Base-by-base conservation (phyloP, 2,329 filamentous ascomycete species). In the Chaetomiaceae sp. region DNA sequence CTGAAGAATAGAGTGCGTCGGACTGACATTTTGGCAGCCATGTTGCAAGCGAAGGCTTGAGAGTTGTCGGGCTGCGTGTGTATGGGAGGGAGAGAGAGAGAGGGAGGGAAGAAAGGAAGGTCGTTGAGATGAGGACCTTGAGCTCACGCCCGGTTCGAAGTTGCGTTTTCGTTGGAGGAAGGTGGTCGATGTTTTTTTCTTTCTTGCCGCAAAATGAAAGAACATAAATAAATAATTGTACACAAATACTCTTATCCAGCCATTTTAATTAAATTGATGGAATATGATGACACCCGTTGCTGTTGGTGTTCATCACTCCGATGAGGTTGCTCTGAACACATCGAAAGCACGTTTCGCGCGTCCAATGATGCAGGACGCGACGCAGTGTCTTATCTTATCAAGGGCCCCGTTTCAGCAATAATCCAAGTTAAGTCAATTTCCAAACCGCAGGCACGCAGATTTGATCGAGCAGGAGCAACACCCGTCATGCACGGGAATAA, bases 11-110 rank as follows among this genome's bases (percentile, higher is more conserved):
- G 33, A 12, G 43, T 45, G 48, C 30, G 43, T 20, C 39, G 48
- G 31, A 60, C 58, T 62, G 39, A 62, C 60, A 62, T 58, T 50
- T 62, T 62, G 44, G 58, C 47, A 30, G 59, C 55, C 56, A 60
- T 61, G 3, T 42, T 57, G 43, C 12, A 41, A 21, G 13, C 4
- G 5, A 31, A 47, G 39, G n/a, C n/a, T 10, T 17, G 16, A 42
- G 14, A 40, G 19, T 34, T 27, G 30, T 17, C 12, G 5, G 47
- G 21, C 25, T 37, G 34, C 9, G 10, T 20, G 13, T 35, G 20
- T 14, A 33, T 12, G 38, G 10, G 31, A 42, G 38, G 16, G 42
- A 38, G 20, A 20, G 7, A 21, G 13, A 14, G n/a, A 33, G 27
- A 10, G 13, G 17, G 19, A 20, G 10, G 30, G 12, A n/a, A 33